These are phyloP conservation scores for Lachancea mirantina DNA, from an alignment of 805 yeast species.

Conservation along the genomic window DNA sequence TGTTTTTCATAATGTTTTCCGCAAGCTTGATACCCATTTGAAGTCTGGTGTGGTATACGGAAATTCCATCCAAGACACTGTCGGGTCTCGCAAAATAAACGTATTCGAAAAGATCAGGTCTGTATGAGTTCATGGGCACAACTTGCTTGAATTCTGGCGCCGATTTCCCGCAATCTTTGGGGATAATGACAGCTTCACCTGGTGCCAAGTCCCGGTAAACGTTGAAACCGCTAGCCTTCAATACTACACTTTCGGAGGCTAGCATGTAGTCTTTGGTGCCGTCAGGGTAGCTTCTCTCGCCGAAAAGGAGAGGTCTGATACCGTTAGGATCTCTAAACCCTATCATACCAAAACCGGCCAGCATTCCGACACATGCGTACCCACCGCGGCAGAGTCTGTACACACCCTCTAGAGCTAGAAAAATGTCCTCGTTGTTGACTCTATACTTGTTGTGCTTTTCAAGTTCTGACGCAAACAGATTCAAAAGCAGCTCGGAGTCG, in stretches of 20 bases:
- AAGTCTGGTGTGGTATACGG: constrained; percentile 86
- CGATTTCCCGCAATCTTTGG: constrained; percentile 52
- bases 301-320: constrained; percentile 82
- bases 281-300: constrained; percentile 65
- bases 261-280: constrained; percentile 85
- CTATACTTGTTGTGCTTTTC: constrained; percentile 89
- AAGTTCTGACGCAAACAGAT: constrained; percentile 85
- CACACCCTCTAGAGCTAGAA: constrained; percentile 78
- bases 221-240: constrained; percentile 83
- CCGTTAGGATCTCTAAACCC: constrained; percentile 98
- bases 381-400: constrained; percentile 84
- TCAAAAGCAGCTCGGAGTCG: constrained; percentile 85
- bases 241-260: constrained; percentile 90
- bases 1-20: constrained; percentile 48
- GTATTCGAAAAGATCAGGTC: constrained; percentile 95
- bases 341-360: constrained; percentile 92
- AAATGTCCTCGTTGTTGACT: constrained; percentile 84
- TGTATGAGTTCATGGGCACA: constrained; percentile 65
- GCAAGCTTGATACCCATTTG: constrained; percentile 93
- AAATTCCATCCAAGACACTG: constrained; percentile 91
- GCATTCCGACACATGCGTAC: constrained; percentile 91
- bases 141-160: constrained; percentile 81
- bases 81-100: constrained; percentile 98
- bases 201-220: constrained; percentile 79
- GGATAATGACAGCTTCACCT: constrained; percentile 94